These are phyloP conservation scores for Plasmodium falciparum DNA, from an alignment of 169 alveolate species.

Conservation along the genomic window DNA sequence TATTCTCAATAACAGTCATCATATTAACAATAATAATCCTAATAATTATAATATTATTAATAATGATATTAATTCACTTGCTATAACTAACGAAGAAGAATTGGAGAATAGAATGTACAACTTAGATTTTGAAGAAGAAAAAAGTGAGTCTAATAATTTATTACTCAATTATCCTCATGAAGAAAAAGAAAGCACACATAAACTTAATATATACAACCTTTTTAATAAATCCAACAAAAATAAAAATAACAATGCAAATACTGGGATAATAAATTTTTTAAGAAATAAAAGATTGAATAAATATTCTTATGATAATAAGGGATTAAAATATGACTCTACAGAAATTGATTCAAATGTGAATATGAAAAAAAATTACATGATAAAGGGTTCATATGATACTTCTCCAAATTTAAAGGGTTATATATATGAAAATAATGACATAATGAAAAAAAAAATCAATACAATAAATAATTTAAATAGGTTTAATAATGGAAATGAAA, in stretches of 20 bases:
- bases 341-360: conserved; percentile 4
- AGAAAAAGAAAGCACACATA: conserved; percentile 9
- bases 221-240: conserved; percentile 31
- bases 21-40: too few relatives aligned
- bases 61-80: conserved; percentile 4
- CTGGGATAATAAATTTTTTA: conserved; percentile 56
- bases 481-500: conserved; percentile 18
- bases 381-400: conserved; percentile 1
- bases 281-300: conserved; percentile 42
- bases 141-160: background rate
- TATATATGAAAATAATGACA: conserved; percentile 12
- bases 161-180: background rate
- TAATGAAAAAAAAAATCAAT: background rate
- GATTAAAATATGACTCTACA: conserved; percentile 35
- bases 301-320: conserved; percentile 54
- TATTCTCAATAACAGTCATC: too few relatives aligned
- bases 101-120: background rate
- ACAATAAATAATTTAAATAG: conserved; percentile 9
- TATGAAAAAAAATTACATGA: conserved; percentile 1
- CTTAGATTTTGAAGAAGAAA: conserved; percentile 42
- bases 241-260: conserved; percentile 33
- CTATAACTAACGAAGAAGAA: conserved; percentile 12
- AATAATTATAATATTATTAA: too few relatives aligned
- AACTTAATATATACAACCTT: conserved; percentile 46
- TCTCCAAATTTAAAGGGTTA: conserved; percentile 12